Conservation (phyloP, 1,139 yeast genomes). For the Blastobotrys illinoisensis region DNA sequence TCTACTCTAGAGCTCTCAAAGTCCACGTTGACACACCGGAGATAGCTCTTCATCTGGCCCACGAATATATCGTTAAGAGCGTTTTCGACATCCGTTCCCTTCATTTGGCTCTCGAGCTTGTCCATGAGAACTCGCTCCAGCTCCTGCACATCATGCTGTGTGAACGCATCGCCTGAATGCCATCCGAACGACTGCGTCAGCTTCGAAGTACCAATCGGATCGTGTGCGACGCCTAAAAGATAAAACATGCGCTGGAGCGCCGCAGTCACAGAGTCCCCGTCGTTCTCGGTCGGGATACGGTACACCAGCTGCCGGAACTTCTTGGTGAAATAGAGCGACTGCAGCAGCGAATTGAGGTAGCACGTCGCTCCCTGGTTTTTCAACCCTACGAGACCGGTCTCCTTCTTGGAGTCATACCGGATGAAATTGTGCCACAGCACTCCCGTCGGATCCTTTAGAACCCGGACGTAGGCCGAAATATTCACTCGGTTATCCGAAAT, state of each 20-base stretch:
- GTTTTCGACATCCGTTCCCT: slow-evolving; percentile 78
- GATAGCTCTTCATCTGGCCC: slow-evolving; percentile 93
- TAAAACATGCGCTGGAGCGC: slow-evolving; percentile 87
- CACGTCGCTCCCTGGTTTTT: slow-evolving; percentile 98
- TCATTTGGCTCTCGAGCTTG: slow-evolving; percentile 85
- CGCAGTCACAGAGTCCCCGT: slow-evolving; percentile 59
- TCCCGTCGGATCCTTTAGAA: slow-evolving; percentile 86
- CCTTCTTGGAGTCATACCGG: slow-evolving; percentile 81
- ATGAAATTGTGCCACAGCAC: slow-evolving; percentile 85
- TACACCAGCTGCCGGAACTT: slow-evolving; percentile 80
- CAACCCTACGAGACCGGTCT: slow-evolving; percentile 88
- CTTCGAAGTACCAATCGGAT: slow-evolving; percentile 79
- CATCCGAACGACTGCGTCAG: slow-evolving; percentile 93
- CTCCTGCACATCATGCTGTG: slow-evolving; percentile 98
- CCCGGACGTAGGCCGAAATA: slow-evolving; percentile 69
- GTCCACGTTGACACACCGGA: slow-evolving; percentile 90
- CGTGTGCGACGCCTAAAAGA: slow-evolving; percentile 62
- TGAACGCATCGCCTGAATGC: slow-evolving; percentile 93
- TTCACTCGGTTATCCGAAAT: slow-evolving; percentile 56
- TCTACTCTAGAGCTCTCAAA: slow-evolving; percentile 89
- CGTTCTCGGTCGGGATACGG: slow-evolving; percentile 73
- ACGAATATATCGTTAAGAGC: slow-evolving; percentile 79
- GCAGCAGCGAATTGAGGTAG: slow-evolving; percentile 83
- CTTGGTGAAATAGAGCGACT: slow-evolving; percentile 83
- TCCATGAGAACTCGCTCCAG: slow-evolving; percentile 94